Conservation (phyloP, 371 early-diverging fungal genomes). For the Parasitella parasitica region DNA sequence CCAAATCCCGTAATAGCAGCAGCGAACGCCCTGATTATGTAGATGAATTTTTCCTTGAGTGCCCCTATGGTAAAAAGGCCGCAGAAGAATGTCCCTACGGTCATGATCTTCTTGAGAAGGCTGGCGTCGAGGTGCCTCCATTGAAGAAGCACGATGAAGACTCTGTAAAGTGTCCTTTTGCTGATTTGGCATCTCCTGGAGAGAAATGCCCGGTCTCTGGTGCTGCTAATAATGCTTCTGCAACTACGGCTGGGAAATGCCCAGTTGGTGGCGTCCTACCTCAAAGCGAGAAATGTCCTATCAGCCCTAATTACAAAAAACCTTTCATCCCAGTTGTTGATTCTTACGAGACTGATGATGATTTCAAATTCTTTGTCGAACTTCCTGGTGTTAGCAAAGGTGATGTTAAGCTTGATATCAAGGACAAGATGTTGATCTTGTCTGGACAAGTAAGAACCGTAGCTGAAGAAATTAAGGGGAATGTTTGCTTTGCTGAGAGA, state of each 20-base stretch:
- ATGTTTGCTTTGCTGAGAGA: neutral
- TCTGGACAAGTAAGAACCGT: neutral
- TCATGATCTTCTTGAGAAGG: conserved; percentile 3
- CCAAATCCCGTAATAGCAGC: neutral
- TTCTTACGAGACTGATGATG: conserved; percentile 9
- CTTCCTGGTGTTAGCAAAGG: conserved; percentile 14
- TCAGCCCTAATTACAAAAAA: conserved; percentile 7
- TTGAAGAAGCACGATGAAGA: neutral
- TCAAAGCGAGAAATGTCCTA: conserved; percentile 10
- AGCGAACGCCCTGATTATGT: neutral
- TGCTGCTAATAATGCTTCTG: neutral
- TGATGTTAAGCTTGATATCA: conserved; percentile 9
- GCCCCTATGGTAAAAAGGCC: conserved; percentile 11
- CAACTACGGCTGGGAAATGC: neutral
- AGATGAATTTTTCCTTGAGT: conserved; percentile 6
- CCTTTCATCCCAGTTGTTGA: neutral
- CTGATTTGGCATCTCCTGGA: neutral
- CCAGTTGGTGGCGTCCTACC: conserved; percentile 15
- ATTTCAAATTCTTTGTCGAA: conserved; percentile 13
- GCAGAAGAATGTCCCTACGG: conserved; percentile 17
- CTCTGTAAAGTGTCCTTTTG: conserved; percentile 4
- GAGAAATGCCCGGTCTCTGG: conserved; percentile 2
- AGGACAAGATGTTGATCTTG: conserved; percentile 15
- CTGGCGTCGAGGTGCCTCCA: neutral
- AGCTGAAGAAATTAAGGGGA: neutral